Conservation (phyloP, 139 green algal species). For the Penium margaritaceum region DNA sequence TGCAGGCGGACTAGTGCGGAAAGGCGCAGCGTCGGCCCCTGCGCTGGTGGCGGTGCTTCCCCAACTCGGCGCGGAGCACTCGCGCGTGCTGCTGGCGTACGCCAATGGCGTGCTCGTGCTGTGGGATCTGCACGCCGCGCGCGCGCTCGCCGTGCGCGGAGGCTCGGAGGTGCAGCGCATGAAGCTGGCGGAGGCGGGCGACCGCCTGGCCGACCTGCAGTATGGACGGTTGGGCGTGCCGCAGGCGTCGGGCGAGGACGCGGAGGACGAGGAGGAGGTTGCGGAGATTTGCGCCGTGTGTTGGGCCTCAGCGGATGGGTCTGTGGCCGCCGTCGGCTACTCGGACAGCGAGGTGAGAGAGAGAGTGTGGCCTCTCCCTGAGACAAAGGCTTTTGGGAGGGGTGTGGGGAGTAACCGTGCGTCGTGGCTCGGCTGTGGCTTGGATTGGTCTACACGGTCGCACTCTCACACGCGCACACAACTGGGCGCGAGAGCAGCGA, state of each 20-base stretch:
- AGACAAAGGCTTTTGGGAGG: no score
- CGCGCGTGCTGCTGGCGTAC: constrained; percentile 22
- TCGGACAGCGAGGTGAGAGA: constrained; percentile 12
- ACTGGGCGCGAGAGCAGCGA: no score
- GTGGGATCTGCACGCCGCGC: constrained; percentile 22
- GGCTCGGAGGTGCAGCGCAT: constrained; percentile 13
- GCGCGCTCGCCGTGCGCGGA: constrained; percentile 16
- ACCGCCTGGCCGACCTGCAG: not conserved
- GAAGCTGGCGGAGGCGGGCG: constrained; percentile 1
- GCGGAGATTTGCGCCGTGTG: not conserved
- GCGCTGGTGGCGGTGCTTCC: not conserved
- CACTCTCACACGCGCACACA: no score
- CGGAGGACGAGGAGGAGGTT: constrained; percentile 10
- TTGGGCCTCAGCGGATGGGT: constrained; percentile 12
- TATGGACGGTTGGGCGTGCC: not conserved
- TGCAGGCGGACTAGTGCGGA: not conserved
- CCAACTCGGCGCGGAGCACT: not conserved
- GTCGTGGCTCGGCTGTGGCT: no score
- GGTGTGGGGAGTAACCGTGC: no score
- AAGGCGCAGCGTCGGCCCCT: not conserved
- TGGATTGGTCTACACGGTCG: no score
- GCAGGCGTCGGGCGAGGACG: not conserved
- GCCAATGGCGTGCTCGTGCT: constrained; percentile 11
- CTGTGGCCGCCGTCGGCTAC: constrained; percentile 16
- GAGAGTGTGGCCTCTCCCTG: no score